These are phyloP conservation scores for Serendipita vermifera DNA, from an alignment of 768 basidiomycete species.

Conservation along the genomic window DNA sequence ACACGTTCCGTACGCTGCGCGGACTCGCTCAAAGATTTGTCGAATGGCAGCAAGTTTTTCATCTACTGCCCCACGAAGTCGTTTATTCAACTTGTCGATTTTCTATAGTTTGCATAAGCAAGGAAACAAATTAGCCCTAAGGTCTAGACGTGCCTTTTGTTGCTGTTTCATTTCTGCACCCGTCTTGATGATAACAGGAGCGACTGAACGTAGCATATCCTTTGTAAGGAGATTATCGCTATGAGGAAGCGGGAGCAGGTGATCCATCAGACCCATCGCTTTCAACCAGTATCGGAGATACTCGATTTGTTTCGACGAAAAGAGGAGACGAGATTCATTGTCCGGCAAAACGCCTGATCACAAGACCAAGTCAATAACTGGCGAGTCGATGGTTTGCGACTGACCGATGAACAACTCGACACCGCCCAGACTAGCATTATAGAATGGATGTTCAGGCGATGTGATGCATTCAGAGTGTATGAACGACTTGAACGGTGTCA, in stretches of 20 bases:
- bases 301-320: conserved; percentile 74
- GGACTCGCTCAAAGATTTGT: conserved; percentile 52
- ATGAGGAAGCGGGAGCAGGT: conserved; percentile 58
- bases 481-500: conserved; percentile 51
- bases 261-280: conserved; percentile 51
- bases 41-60: conserved; percentile 43
- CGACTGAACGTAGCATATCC: conserved; percentile 43
- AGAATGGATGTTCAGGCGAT: conserved; percentile 59
- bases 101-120: conserved; percentile 32
- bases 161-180: conserved; percentile 43
- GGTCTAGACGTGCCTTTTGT: conserved; percentile 36
- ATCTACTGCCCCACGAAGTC: conserved; percentile 47
- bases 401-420: conserved; percentile 57
- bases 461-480: conserved; percentile 58
- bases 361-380: background rate
- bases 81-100: conserved; percentile 71
- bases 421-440: conserved; percentile 34
- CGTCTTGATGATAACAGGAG: conserved; percentile 43
- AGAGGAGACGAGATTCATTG: conserved; percentile 66
- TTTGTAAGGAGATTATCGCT: conserved; percentile 60
- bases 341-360: conserved; percentile 47
- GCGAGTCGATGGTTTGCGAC: conserved; percentile 10
- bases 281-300: conserved; percentile 77
- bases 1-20: conserved; percentile 48
- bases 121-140: background rate